Conservation (phyloP, 257 asterid genomes). For the Capsicum rhomboideum region DNA sequence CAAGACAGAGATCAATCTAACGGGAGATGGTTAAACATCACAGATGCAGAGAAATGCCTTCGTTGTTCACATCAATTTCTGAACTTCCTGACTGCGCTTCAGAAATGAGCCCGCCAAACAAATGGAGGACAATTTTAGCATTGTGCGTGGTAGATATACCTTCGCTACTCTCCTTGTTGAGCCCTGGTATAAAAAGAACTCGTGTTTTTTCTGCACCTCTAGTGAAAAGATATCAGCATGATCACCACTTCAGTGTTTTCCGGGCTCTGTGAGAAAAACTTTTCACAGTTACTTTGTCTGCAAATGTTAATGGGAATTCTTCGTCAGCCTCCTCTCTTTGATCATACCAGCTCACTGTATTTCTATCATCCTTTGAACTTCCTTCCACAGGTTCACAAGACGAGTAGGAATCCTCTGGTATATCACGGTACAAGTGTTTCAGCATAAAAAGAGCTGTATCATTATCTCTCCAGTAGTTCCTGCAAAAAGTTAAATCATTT, state of each 20-base stretch:
- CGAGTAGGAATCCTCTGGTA: constrained; percentile 50
- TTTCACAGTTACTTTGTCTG: constrained; percentile 37
- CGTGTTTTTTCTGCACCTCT: neutral
- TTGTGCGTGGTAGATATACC: neutral
- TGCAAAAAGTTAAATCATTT: constrained; percentile 14
- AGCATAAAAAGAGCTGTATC: constrained; percentile 93
- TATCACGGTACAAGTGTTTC: constrained; percentile 75
- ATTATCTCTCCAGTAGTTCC: constrained; percentile 91
- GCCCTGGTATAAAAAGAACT: neutral
- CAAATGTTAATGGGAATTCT: constrained; percentile 81
- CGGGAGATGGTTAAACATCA: neutral
- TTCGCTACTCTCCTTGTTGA: neutral
- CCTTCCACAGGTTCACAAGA: constrained; percentile 20
- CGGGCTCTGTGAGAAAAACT: constrained; percentile 50
- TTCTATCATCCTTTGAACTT: constrained; percentile 24
- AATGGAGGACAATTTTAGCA: neutral
- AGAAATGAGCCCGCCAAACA: neutral
- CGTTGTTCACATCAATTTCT: neutral
- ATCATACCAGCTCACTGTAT: constrained; percentile 38
- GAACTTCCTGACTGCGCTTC: neutral
- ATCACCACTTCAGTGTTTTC: constrained; percentile 23
- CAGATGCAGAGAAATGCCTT: neutral
- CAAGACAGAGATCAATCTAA: neutral
- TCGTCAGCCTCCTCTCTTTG: constrained; percentile 53
- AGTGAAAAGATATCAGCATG: neutral